These are phyloP conservation scores for Capsicum chinense DNA, from an alignment of 257 asterid genomes.

Conservation along the genomic window DNA sequence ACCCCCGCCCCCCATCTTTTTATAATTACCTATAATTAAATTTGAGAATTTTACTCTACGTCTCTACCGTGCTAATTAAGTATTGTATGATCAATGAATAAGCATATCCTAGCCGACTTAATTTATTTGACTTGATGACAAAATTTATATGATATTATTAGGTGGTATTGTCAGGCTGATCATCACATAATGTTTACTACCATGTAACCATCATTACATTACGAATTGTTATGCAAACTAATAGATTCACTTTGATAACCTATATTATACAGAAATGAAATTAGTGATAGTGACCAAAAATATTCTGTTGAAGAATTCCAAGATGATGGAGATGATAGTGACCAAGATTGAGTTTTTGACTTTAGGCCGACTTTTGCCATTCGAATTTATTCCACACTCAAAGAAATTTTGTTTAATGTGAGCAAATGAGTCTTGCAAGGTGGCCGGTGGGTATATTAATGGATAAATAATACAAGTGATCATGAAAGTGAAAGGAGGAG, in stretches of 20 bases:
- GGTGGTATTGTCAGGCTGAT: no score
- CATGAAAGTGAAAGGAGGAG: not conserved
- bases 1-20: no score
- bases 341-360: not conserved
- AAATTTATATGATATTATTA: no score
- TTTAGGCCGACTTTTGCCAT: not conserved
- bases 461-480: not conserved
- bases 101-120: not conserved
- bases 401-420: not conserved
- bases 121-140: no score
- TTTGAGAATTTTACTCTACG: not conserved
- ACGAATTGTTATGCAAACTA: no score
- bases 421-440: not conserved
- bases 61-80: not conserved
- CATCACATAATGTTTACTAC: no score
- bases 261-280: no score
- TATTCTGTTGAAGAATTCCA: not conserved
- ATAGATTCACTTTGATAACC: no score
- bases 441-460: not conserved
- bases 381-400: not conserved
- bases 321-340: not conserved
- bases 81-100: not conserved
- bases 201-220: no score
- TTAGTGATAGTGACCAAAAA: no score
- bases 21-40: not conserved